Conservation (phyloP, 2,329 filamentous ascomycete species). For the Paecilomyces sp. region DNA sequence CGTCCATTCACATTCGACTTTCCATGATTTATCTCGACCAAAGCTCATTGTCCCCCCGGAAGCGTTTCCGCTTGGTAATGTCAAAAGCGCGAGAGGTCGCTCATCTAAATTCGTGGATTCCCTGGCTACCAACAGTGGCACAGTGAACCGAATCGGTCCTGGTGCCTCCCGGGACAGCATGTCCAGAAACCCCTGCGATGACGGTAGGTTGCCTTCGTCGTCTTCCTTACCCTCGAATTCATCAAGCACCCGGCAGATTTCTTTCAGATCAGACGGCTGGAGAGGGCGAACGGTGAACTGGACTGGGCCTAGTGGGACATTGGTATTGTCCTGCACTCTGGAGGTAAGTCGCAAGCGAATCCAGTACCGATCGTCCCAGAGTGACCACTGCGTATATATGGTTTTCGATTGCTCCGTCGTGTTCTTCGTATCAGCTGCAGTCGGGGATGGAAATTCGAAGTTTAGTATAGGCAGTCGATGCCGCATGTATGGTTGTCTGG, state of each 20-base stretch:
- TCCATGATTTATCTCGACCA: conserved; percentile 9
- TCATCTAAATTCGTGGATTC: conserved; percentile 2
- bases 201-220: not conserved
- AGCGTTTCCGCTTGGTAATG: conserved; percentile 15
- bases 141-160: conserved; percentile 31
- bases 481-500: conserved; percentile 30
- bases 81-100: conserved; percentile 20
- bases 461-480: conserved; percentile 14
- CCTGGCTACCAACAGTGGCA: conserved; percentile 29
- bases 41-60: conserved; percentile 1
- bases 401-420: not conserved
- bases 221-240: not conserved
- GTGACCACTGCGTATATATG: conserved; percentile 20
- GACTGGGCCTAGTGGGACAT: not conserved
- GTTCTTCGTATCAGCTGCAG: not conserved
- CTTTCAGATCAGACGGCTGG: conserved; percentile 20
- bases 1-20: conserved; percentile 31
- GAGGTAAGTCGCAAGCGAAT: conserved; percentile 36
- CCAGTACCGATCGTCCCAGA: conserved; percentile 55
- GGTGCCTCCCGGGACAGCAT: conserved; percentile 23
- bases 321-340: not conserved
- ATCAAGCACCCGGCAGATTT: conserved; percentile 10
- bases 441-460: conserved; percentile 10
- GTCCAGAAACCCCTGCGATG: not conserved
- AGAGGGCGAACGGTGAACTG: conserved; percentile 36